Conservation (phyloP, 2,329 filamentous ascomycete species). For the Pestalotiopsis sp. region DNA sequence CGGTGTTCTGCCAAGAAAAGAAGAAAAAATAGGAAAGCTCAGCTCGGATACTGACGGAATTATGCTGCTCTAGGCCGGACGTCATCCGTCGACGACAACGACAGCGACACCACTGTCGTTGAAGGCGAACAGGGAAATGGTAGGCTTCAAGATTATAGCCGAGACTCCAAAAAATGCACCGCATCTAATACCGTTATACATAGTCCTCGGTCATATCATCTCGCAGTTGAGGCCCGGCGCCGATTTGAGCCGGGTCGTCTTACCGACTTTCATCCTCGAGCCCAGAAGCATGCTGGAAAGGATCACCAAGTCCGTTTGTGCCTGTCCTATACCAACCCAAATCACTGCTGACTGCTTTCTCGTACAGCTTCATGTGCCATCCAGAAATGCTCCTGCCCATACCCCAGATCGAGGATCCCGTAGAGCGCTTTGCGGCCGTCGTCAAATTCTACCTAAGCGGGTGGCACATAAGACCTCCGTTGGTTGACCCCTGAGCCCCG, state of each 20-base stretch:
- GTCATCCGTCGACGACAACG: slow-evolving; percentile 58
- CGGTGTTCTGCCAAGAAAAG: neutral
- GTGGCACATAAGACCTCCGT: slow-evolving; percentile 99
- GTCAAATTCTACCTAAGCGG: slow-evolving; percentile 98
- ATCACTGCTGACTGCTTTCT: slow-evolving; percentile 16
- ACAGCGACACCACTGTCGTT: slow-evolving; percentile 79
- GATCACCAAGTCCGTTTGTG: slow-evolving; percentile 83
- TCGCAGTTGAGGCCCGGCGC: slow-evolving; percentile 94
- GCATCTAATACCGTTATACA: slow-evolving; percentile 18
- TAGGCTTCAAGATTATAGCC: slow-evolving; percentile 47
- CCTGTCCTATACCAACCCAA: neutral
- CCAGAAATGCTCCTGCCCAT: slow-evolving; percentile 93
- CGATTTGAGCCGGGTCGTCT: slow-evolving; percentile 89
- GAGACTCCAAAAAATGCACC: slow-evolving; percentile 2
- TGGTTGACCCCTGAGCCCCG: slow-evolving; percentile 40
- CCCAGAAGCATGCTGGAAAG: slow-evolving; percentile 97
- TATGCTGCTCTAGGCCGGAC: slow-evolving; percentile 25
- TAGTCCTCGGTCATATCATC: slow-evolving; percentile 96
- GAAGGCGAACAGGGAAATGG: slow-evolving; percentile 94
- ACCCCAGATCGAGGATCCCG: slow-evolving; percentile 83
- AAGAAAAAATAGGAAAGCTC: neutral
- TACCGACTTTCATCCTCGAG: slow-evolving; percentile 97
- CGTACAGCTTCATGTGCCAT: slow-evolving; percentile 93
- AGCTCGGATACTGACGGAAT: slow-evolving; percentile 6
- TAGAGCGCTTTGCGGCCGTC: slow-evolving; percentile 88